Base-by-base conservation (phyloP, 768 basidiomycete genomes). In the Sarcomyxa edulis region DNA sequence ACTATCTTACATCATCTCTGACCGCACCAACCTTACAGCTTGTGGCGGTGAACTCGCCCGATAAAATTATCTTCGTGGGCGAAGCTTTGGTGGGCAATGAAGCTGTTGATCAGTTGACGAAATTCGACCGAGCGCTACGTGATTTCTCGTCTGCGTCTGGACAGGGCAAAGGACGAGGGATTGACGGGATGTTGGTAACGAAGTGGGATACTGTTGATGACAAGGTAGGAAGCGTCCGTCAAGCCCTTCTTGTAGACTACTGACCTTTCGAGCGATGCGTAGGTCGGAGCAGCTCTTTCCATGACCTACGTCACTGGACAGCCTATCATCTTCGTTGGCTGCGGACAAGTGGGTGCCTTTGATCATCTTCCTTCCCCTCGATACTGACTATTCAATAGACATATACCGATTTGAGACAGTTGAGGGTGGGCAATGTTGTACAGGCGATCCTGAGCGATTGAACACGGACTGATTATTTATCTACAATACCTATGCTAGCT, bases 261-360 rank as follows among this genome's bases (percentile, higher is more conserved):
- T 25, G 12, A 34, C 8, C 14, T 2, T 11, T 11, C 6, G 7
- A 12, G 14, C 18, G 16, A 7, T 24, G 7, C 26, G 23, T 52
- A 96, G 94, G 95, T 99, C 35, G 96, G 96, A 24, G 96, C 96
- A 6, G 96, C 96, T 7, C 71, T 99, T 37, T 96, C 92, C 3
- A 98, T 99, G 96, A 96, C 95, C 35, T 98, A 96, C 61, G 91
- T 97, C 39, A 98, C 96, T 2, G 95, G 96, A 16, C 94, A 98
- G 55, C 95, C 96, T 12, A 97, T 99, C 64, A 73, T 97, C 16
- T 99, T 99, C 58, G 92, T 99, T 47, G 96, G 96, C 6, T 96
- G 92, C 52, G 96, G 96, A 25, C 93, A 94, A 84, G 88, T 90
- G 47, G 27, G 79, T 56, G 33, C 18, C 40, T 21, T 11, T 29